phyloP scores from a whole-genome alignment of 305 asterid species.

The Fraxinus albicans region DNA sequence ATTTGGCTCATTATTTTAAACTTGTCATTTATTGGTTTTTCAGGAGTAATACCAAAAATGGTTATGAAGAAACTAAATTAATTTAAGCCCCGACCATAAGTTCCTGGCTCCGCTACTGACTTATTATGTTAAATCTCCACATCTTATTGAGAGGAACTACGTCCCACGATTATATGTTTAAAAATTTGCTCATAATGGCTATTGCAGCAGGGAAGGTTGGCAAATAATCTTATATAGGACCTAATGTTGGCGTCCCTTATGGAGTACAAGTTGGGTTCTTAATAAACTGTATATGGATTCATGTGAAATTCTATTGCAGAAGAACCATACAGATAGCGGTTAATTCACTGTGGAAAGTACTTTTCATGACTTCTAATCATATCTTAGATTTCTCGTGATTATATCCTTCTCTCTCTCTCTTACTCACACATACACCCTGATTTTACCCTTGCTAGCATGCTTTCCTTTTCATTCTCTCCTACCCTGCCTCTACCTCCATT shows the following conservation, averaged over 20 bases:
- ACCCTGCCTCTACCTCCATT: neutral
- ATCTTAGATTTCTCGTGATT: neutral
- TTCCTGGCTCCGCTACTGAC: neutral
- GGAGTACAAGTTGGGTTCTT: neutral
- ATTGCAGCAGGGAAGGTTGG: neutral
- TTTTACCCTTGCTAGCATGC: neutral
- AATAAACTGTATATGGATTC: neutral
- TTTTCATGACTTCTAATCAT: neutral
- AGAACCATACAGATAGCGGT: neutral
- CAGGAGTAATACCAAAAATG: neutral
- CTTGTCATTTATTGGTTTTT: neutral
- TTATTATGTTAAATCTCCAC: neutral
- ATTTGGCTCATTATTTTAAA: neutral
- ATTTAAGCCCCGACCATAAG: neutral
- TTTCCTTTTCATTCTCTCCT: neutral
- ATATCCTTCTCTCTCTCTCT: neutral
- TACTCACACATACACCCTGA: neutral
- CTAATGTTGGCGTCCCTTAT: neutral
- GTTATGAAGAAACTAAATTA: neutral
- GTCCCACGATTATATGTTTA: neutral
- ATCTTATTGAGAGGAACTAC: neutral
- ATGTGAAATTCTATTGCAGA: neutral
- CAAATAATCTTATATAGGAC: neutral
- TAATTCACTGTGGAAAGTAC: neutral
- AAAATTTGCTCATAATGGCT: neutral